Base-by-base conservation (phyloP, 2,329 filamentous ascomycete species). In the Tolypocladium guangdongense region DNA sequence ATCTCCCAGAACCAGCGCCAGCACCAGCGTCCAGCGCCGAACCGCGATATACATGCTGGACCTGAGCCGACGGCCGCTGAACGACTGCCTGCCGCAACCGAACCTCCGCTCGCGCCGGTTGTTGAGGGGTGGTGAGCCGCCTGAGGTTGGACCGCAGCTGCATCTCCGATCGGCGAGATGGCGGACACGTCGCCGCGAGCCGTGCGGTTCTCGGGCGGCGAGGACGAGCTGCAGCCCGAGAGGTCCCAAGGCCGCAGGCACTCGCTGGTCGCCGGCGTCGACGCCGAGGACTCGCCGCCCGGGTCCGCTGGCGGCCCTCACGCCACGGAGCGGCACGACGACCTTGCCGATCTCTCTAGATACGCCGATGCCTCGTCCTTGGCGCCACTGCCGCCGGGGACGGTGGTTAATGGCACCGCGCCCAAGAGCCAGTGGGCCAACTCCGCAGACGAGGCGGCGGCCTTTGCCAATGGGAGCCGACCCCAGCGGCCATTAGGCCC, bases 401-500 rank as follows among this genome's bases (percentile, higher is more conserved):
- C 69, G 2, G 59, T 69, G n/a, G 60, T 71, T 46, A 77, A 78
- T 57, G 75, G 73, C 53, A 59, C 51, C 18, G 49, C 64, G 32
- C 52, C 61, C 61, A 68, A 71, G 68, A 60, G 71, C 62, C 64
- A 75, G 68, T 68, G 78, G 53, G 58, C 61, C 53, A 52, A 56
- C 50, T 53, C 60, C 39, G 65, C 64, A 12, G 60, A 63, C 14
- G 66, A 68, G 30, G 59, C 60, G 33, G 49, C 60, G n/a, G 46
- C 57, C 10, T 67, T 65, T 49, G 48, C 67, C 52, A 68, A 65
- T 41, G 64, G 66, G 22, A 54, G 66, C 52, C 74, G 84, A 62
- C 76, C 79, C 30, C 82, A 87, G 62, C 80, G 87, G 59, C 87
- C 88, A 18, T 78, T 80, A 7, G 84, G 76, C 27, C 87, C 87